Base-by-base conservation (phyloP, 2,329 filamentous ascomycete genomes). In the Teratosphaeria viscida region DNA sequence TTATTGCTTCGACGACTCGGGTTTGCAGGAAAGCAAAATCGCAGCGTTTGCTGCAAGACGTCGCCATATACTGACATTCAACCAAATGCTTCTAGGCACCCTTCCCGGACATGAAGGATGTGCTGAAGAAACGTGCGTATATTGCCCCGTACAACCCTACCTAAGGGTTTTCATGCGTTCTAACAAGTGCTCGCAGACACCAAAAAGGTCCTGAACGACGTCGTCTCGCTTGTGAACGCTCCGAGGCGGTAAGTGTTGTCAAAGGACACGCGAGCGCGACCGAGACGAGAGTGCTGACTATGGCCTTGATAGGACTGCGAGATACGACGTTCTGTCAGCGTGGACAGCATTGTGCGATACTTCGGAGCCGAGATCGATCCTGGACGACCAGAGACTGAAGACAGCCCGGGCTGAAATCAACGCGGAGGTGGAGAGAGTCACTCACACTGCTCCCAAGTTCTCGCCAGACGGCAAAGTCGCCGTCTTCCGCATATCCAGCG, bases 161-260 rank as follows among this genome's bases (percentile, higher is more conserved):
- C 19, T n/a, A n/a, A 49, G 43, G 1, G 5, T 11, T 7, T 49
- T 6, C n/a, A 49, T n/a, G 11, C 5, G 16, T 10, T 23, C 43
- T 49, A n/a, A 49, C n/a, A n/a, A 23, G n/a, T 19, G 8, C 19
- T 8, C 5, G 2, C 43, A 49, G 43, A 85, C 65, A 82, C 82
- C 0, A 87, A 85, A 65, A 86, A 84, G 63, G 73, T 79, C 0
- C 71, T 88, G 58, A 86, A 85, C 61, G 80, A 84, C 14, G 83
- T 84, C 2, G 83, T 87, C 0, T 81, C 82, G 0, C 77, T 85
- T 1, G 76, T 88, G 61, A 88, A 88, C 64, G 85, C 85, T 23
- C 85, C 85, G 5, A 76, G 86, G 6, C 75, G 85, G 43, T 49
- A 23, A 19, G 43, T 23, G 5, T 23, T 19, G 19, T 49, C 16